Evolutionary conservation across 495 filamentous ascomycete species (phyloP), one percentile per base, ranked within the genome.

Genomic region (Penicillium longicatenatum): DNA sequence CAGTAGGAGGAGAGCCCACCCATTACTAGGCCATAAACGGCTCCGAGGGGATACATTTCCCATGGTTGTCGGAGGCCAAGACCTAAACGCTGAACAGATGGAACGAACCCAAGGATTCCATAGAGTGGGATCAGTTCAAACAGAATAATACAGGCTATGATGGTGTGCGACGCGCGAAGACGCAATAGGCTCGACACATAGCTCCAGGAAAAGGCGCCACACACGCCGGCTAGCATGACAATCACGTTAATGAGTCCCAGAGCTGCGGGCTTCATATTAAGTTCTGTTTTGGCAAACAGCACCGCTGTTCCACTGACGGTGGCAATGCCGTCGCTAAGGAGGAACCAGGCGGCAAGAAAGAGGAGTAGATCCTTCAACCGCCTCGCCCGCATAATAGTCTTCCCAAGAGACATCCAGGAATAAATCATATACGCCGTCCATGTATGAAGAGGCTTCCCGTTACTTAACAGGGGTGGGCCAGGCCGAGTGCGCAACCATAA

Each of bases 11-110:
- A 91, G n/a, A 98, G 74, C 0, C 94, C 94, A 16, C 93, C 94
- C 51, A 98, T 85, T 4, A 97, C 92, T 53, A 98, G 83, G 3
- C 94, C 94, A 66, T 97, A 98, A 45, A 98, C 82, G 6, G 88
- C 89, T 0, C 91, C 92, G 2, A 98, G 75, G 3, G 91, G 90
- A 68, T 94, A 98, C 92, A 98, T 97, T 68, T 98, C 94, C 91
- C 92, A 96, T 11, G 89, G 89, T 62, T 92, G 87, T 65, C 96
- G 93, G 24, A 98, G 81, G 4, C 94, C 94, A 33, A 93, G 82
- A 0, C 93, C 93, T 67, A 87, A 81, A 20, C 77, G 77, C 63
- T 85, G 78, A 54, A 98, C 82, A 6, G 91, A 85, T 3, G 93
- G 92, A 20, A 98, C 79, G 66, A 93, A 98, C 0, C 93, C 93